Conservation (phyloP, 192 early-diverging fungal species). For the Diversispora epigaea region DNA sequence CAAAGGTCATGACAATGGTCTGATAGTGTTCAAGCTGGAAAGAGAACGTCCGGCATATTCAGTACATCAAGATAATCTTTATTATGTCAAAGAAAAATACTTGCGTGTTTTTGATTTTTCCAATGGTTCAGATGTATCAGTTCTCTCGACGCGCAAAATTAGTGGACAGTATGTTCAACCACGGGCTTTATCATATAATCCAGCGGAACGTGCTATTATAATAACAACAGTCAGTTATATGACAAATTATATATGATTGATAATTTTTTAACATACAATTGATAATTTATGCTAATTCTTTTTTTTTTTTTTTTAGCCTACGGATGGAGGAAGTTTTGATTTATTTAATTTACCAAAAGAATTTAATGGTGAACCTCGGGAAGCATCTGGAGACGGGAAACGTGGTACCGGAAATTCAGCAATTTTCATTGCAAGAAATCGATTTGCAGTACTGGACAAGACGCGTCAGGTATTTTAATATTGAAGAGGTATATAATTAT, state of each 20-base stretch:
- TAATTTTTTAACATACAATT: not conserved
- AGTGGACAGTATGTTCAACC: constrained; percentile 74
- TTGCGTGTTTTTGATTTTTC: constrained; percentile 82
- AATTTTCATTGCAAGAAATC: constrained; percentile 94
- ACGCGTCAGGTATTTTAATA: constrained; percentile 48
- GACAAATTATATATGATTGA: not conserved
- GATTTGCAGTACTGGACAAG: constrained; percentile 96
- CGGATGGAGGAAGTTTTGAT: constrained; percentile 91
- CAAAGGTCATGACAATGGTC: constrained; percentile 90
- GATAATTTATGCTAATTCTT: not conserved
- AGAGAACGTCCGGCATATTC: constrained; percentile 92
- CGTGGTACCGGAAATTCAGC: constrained; percentile 80
- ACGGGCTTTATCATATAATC: constrained; percentile 89
- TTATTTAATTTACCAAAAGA: constrained; percentile 83
- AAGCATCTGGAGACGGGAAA: constrained; percentile 64
- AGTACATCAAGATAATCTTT: constrained; percentile 79
- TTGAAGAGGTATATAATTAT: too few species aligned
- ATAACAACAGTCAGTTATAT: constrained; percentile 64
- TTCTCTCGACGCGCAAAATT: constrained; percentile 73
- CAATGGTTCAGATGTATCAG: constrained; percentile 71
- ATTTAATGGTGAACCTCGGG: constrained; percentile 59
- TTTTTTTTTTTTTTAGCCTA: constrained; percentile 47
- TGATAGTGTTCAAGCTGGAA: constrained; percentile 99
- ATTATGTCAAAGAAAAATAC: constrained; percentile 87
- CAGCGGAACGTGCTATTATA: constrained; percentile 88